A percentile compares a stretch with the other conserved stretches of the same genome.
Conservation (phyloP, 2,329 filamentous ascomycete species). For the Dothiorella sarmentorum region DNA sequence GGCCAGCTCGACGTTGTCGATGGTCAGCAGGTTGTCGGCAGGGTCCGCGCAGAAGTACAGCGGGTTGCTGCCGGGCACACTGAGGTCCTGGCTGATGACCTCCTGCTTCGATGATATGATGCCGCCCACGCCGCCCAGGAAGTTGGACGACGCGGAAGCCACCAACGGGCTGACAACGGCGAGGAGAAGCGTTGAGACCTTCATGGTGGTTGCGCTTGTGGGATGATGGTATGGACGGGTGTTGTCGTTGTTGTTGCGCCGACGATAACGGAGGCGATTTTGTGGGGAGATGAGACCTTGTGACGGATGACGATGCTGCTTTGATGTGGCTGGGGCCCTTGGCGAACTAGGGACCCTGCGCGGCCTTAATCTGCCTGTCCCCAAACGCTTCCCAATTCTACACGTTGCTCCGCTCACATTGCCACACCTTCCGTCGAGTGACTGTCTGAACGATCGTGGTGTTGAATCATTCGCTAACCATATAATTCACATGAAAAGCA, state of each 20-base stretch:
- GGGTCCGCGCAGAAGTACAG: constrained; percentile 74
- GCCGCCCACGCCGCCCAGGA: constrained; percentile 14
- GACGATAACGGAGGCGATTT: constrained; percentile 16
- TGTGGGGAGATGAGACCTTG: constrained; percentile 3
- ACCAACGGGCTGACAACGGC: constrained; percentile 14
- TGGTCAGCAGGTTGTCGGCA: constrained; percentile 65
- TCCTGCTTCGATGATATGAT: constrained; percentile 7
- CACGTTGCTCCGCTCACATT: neutral
- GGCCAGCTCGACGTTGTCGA: constrained; percentile 73
- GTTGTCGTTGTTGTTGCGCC: neutral
- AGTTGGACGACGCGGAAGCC: constrained; percentile 3
- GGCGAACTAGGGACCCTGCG: neutral
- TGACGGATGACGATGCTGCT: constrained; percentile 8
- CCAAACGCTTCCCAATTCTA: neutral
- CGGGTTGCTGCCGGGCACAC: constrained; percentile 82
- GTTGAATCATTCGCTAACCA: neutral
- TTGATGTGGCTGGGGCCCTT: constrained; percentile 9
- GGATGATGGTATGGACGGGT: neutral
- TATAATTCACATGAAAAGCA: too few species aligned
- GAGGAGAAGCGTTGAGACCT: constrained; percentile 14
- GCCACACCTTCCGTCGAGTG: neutral
- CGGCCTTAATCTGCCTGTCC: neutral
- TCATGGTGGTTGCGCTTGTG: neutral
- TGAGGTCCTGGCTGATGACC: constrained; percentile 48
- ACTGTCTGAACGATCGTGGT: neutral